A percentile compares a stretch with the other conserved stretches of the same genome.
phyloP scores from a whole-genome alignment of 2,329 filamentous ascomycete genomes.

The Ceratocystiopsis sp. region DNA sequence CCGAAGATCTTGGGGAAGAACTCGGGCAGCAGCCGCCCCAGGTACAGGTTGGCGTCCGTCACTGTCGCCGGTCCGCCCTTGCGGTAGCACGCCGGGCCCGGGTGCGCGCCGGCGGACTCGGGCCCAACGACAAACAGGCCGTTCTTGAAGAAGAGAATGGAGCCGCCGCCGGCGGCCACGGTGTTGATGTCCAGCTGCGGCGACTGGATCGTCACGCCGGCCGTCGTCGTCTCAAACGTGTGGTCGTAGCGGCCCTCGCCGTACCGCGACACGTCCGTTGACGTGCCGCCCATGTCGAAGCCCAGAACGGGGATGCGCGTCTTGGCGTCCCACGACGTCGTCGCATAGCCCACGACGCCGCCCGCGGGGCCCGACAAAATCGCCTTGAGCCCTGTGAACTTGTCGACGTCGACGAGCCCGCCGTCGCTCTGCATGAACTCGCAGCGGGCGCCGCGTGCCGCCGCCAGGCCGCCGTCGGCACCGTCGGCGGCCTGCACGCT shows the following conservation, averaged over 20 bases:
- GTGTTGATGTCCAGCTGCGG: slow-evolving; percentile 92
- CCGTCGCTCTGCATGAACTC: slow-evolving; percentile 94
- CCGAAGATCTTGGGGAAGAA: slow-evolving; percentile 96
- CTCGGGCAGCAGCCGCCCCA: slow-evolving; percentile 69
- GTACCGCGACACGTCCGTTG: slow-evolving; percentile 79
- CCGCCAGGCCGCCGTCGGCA: slow-evolving; percentile 15
- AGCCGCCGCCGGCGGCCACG: slow-evolving; percentile 78
- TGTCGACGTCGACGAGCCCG: slow-evolving; percentile 53
- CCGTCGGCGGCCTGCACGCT: slow-evolving; percentile 40
- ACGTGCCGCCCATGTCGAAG: slow-evolving; percentile 92
- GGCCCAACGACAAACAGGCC: slow-evolving; percentile 83
- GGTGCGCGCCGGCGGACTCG: slow-evolving; percentile 75
- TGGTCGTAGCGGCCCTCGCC: slow-evolving; percentile 78
- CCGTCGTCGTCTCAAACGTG: slow-evolving; percentile 63
- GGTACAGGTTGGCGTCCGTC: slow-evolving; percentile 81
- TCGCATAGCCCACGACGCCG: slow-evolving; percentile 80
- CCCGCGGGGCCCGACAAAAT: slow-evolving; percentile 86
- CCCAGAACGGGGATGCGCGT: slow-evolving; percentile 79
- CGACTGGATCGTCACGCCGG: slow-evolving; percentile 84
- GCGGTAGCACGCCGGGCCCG: slow-evolving; percentile 78
- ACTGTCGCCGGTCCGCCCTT: slow-evolving; percentile 81
- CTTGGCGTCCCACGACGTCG: slow-evolving; percentile 72
- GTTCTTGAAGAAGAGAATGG: slow-evolving; percentile 71
- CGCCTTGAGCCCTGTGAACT: slow-evolving; percentile 69
- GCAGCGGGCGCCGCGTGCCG: slow-evolving; percentile 48